Conservation (phyloP, 768 basidiomycete species). For the Gloeopeniophorella convolvens region DNA sequence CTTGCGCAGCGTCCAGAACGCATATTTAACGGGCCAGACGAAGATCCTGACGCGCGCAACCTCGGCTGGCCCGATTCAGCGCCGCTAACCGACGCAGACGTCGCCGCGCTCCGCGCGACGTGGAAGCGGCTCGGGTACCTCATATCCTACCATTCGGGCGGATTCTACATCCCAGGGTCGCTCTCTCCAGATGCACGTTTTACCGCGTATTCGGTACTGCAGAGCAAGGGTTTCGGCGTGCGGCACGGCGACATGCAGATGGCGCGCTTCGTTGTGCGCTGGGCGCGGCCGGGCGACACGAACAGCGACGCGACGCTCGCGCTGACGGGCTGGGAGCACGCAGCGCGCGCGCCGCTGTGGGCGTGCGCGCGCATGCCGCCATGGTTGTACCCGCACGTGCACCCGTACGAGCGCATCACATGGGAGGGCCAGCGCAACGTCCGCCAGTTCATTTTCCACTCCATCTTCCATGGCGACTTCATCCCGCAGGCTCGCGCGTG, state of each 20-base stretch:
- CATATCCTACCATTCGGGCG: constrained; percentile 27
- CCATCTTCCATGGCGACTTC: constrained; percentile 20
- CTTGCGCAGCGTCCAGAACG: constrained; percentile 25
- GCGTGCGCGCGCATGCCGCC: constrained; percentile 29
- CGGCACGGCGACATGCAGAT: constrained; percentile 29
- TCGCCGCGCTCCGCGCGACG: constrained; percentile 23
- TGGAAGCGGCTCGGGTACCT: constrained; percentile 24
- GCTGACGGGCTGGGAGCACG: constrained; percentile 29
- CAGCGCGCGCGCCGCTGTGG: constrained; percentile 28
- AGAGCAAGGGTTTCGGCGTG: constrained; percentile 25
- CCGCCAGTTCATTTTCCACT: constrained; percentile 23
- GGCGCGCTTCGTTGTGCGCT: constrained; percentile 27
- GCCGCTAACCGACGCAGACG: constrained; percentile 23
- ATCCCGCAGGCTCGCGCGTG: constrained; percentile 17
- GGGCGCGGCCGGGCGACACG: constrained; percentile 16
- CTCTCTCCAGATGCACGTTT: constrained; percentile 25
- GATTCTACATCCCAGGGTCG: constrained; percentile 27
- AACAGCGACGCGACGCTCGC: constrained; percentile 19
- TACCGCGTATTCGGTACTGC: constrained; percentile 23
- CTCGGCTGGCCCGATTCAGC: constrained; percentile 16
- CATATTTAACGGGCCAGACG: constrained; percentile 16
- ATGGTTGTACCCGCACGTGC: constrained; percentile 23
- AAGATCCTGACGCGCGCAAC: constrained; percentile 12
- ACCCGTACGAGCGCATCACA: constrained; percentile 22
- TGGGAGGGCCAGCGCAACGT: constrained; percentile 24